Evolutionary conservation across 176 grass and related monocot species (phyloP).

Genomic region (Eremochloa ophiuroides): DNA sequence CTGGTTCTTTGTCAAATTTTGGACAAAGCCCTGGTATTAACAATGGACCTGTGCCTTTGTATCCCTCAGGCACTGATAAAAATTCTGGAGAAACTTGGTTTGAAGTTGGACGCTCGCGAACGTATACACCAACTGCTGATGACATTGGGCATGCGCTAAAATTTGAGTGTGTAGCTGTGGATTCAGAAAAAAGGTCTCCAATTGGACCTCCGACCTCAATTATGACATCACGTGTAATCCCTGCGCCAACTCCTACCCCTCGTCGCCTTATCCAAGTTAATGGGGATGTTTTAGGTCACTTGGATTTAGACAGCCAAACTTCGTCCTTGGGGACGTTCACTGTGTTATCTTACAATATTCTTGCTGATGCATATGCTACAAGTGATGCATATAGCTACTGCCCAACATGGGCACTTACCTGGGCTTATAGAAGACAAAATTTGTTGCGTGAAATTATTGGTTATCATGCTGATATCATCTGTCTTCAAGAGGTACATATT

Average conservation of each 20-base stretch:
- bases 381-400: slow-evolving; percentile 91
- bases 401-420: slow-evolving; percentile 96
- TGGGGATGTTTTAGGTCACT: slow-evolving; percentile 58
- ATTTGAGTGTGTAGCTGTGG: slow-evolving; percentile 79
- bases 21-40: slow-evolving; percentile 52
- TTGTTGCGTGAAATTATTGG: slow-evolving; percentile 96
- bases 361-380: slow-evolving; percentile 89
- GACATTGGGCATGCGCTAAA: slow-evolving; percentile 95
- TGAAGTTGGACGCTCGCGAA: slow-evolving; percentile 71
- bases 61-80: slow-evolving; percentile 56
- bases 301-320: slow-evolving; percentile 66
- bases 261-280: slow-evolving; percentile 85
- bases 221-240: slow-evolving; percentile 95
- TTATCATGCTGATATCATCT: slow-evolving; percentile 98
- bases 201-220: slow-evolving; percentile 60
- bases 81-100: slow-evolving; percentile 86
- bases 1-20: slow-evolving; percentile 54
- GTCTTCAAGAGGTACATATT: slow-evolving; percentile 94
- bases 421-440: slow-evolving; percentile 95
- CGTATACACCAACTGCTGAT: slow-evolving; percentile 88
- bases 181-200: slow-evolving; percentile 58
- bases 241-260: slow-evolving; percentile 88
- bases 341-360: slow-evolving; percentile 97
- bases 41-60: slow-evolving; percentile 53
- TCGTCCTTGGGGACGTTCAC: slow-evolving; percentile 74